phyloP scores from a whole-genome alignment of 1,139 yeast species.

The Zygoascus hellenicus region DNA sequence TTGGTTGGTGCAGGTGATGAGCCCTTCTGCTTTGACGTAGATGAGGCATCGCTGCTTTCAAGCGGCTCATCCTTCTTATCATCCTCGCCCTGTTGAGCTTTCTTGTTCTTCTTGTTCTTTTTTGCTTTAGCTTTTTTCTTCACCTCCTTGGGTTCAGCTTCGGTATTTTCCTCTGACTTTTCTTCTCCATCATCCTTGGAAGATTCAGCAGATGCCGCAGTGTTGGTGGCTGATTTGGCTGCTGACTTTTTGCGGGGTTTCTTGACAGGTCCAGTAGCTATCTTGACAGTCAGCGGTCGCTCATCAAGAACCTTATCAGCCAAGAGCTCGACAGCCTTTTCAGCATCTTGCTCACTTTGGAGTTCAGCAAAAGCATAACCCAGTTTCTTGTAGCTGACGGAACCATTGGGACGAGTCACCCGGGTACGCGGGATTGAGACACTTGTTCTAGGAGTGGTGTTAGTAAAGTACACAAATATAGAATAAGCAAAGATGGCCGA shows the following conservation, averaged over 20 bases:
- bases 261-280: conserved; percentile 33
- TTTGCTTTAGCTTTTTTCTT: no score
- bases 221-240: conserved; percentile 4
- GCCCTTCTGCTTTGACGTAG: not conserved
- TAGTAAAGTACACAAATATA: not conserved
- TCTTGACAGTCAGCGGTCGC: conserved; percentile 45
- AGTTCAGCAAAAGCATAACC: conserved; percentile 68
- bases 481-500: no score
- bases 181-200: not conserved
- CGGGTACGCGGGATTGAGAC: conserved; percentile 5
- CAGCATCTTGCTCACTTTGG: conserved; percentile 45
- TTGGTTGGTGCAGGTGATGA: not conserved
- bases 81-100: no score
- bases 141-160: not conserved
- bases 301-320: conserved; percentile 46
- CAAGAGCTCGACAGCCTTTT: conserved; percentile 41
- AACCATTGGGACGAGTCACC: conserved; percentile 14
- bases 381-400: conserved; percentile 34
- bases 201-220: conserved; percentile 5
- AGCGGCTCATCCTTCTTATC: not conserved
- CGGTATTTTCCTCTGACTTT: not conserved
- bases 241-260: conserved; percentile 9
- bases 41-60: not conserved
- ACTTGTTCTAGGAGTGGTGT: conserved; percentile 1
- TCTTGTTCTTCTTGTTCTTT: no score